Conservation (phyloP, 116 monocot species). For the Cymodocea nodosa region DNA sequence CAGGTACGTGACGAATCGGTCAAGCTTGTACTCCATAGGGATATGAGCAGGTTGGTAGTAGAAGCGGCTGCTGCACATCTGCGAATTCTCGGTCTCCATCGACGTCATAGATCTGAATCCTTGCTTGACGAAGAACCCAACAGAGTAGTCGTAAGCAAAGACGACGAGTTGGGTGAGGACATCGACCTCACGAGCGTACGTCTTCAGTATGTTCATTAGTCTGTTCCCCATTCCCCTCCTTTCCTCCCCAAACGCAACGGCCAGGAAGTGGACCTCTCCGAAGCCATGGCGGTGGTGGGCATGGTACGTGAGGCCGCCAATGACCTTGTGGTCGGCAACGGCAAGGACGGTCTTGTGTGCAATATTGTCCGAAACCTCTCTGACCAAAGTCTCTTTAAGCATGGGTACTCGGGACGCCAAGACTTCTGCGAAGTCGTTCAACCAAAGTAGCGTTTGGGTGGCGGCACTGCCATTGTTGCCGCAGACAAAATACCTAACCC, state of each 20-base stretch:
- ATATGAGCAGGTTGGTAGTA: background rate
- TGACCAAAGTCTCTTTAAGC: too few species aligned
- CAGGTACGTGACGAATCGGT: background rate
- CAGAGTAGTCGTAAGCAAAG: background rate
- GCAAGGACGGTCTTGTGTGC: background rate
- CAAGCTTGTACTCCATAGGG: background rate
- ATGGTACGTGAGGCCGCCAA: conserved; percentile 2
- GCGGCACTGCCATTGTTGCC: too few species aligned
- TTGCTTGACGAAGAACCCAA: background rate
- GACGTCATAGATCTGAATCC: background rate
- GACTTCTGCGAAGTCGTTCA: too few species aligned
- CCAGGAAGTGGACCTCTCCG: background rate
- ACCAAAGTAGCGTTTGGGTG: too few species aligned
- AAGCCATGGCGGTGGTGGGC: background rate
- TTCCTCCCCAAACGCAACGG: background rate
- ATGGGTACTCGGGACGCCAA: too few species aligned
- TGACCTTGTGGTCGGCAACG: background rate
- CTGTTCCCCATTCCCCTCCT: background rate
- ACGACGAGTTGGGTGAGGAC: background rate
- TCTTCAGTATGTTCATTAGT: background rate
- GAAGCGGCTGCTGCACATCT: too few species aligned
- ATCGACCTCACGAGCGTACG: background rate
- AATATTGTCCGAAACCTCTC: background rate
- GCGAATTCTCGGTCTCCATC: too few species aligned
- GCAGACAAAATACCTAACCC: too few species aligned